phyloP scores from a whole-genome alignment of 179 eudicot species.

The Silene vulgaris region DNA sequence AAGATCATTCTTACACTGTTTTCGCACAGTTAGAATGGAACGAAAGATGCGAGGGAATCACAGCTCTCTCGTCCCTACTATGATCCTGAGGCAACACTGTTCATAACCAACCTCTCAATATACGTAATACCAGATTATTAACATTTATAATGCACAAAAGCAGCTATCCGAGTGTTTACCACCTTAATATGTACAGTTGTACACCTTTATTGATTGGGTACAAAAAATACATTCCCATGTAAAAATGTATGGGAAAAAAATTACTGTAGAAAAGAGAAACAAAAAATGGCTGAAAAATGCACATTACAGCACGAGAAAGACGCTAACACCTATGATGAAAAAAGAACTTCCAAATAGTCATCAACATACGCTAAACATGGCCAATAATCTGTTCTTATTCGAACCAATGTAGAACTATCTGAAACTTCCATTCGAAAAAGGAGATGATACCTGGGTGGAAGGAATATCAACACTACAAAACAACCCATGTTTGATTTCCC shows the following conservation, averaged over 20 bases:
- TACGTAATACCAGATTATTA: background rate
- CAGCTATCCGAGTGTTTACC: slow-evolving; percentile 7
- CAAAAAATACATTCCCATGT: slow-evolving; percentile 31
- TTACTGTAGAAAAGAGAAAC: background rate
- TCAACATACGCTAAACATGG: slow-evolving; percentile 95
- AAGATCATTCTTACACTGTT: background rate
- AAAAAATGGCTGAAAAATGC: background rate
- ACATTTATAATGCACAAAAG: slow-evolving; percentile 9
- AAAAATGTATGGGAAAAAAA: slow-evolving; percentile 28
- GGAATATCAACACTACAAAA: slow-evolving; percentile 71
- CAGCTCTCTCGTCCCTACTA: no score
- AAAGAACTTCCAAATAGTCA: slow-evolving; percentile 86
- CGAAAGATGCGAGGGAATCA: no score
- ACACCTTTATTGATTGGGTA: slow-evolving; percentile 20
- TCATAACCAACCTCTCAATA: background rate
- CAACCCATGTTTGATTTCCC: slow-evolving; percentile 60
- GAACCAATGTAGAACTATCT: slow-evolving; percentile 65
- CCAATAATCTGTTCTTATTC: slow-evolving; percentile 97
- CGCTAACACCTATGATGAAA: slow-evolving; percentile 26
- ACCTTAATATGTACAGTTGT: slow-evolving; percentile 24
- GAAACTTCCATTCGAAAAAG: slow-evolving; percentile 84
- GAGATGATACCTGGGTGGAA: slow-evolving; percentile 89
- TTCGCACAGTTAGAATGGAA: no score
- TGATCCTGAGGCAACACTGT: background rate
- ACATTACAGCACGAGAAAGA: background rate